A percentile compares a stretch with the other conserved stretches of the same genome.
These are phyloP conservation scores for Hamamelis virginiana DNA, from an alignment of 164 flowering plant genomes.

Conservation along the genomic window DNA sequence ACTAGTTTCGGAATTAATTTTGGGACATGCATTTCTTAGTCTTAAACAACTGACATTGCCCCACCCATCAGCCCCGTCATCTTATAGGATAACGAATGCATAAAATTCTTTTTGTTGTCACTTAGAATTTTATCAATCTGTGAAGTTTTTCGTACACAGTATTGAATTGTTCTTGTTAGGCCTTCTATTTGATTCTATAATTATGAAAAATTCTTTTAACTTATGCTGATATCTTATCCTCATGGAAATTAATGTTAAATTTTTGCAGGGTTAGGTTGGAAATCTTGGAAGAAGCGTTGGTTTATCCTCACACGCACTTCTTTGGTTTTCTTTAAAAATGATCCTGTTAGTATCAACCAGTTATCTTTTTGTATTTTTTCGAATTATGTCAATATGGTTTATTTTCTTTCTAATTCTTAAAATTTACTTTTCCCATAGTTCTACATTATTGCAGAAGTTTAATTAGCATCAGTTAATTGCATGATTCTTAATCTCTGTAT, in stretches of 20 bases:
- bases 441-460: neutral
- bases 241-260: neutral
- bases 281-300: slow-evolving; percentile 99
- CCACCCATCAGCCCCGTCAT: too few species aligned
- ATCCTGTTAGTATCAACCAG: slow-evolving; percentile 73
- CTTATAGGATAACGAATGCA: too few species aligned
- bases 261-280: slow-evolving; percentile 92
- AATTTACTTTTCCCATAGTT: too few species aligned
- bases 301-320: slow-evolving; percentile 94
- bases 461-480: neutral
- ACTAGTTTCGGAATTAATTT: too few species aligned
- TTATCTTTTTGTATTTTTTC: neutral
- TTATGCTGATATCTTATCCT: neutral
- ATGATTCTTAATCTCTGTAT: neutral
- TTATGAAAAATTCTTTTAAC: neutral
- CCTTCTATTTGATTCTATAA: neutral
- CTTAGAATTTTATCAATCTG: neutral
- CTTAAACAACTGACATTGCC: too few species aligned
- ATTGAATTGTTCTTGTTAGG: neutral
- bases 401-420: too few species aligned
- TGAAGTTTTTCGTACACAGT: neutral
- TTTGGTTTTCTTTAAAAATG: slow-evolving; percentile 95
- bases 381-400: too few species aligned
- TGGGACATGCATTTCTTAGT: too few species aligned
- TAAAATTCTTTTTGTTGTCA: neutral